phyloP scores from a whole-genome alignment of 148 eudicot genomes.

The Persicaria tinctoria region DNA sequence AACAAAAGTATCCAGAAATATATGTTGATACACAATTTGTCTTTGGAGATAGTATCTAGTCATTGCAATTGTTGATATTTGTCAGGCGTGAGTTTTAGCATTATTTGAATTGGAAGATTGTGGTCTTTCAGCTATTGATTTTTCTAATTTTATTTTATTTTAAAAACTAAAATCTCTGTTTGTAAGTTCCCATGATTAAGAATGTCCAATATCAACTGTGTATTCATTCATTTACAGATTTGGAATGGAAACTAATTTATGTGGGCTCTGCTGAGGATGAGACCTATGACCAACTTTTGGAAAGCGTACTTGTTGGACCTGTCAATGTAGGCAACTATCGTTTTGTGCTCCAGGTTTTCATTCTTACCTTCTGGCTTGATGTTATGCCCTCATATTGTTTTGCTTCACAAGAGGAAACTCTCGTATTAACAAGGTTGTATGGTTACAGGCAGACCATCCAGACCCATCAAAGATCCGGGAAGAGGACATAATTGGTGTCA shows the following conservation, averaged over 20 bases:
- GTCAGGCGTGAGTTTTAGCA: no score
- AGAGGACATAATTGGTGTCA: constrained; percentile 85
- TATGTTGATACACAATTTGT: no score
- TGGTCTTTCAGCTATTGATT: no score
- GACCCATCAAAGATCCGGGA: constrained; percentile 86
- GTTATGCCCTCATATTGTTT: background rate
- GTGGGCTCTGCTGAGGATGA: constrained; percentile 99
- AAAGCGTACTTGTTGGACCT: constrained; percentile 95
- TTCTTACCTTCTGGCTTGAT: background rate
- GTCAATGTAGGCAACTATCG: constrained; percentile 90
- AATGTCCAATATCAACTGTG: no score
- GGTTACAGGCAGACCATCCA: constrained; percentile 78
- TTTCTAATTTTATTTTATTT: no score
- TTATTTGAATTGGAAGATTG: no score
- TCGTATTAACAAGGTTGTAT: constrained; percentile 2
- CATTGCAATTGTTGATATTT: no score
- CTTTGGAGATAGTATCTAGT: no score
- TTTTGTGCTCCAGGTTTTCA: constrained; percentile 76
- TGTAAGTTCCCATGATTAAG: no score
- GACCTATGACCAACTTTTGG: constrained; percentile 82
- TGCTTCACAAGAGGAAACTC: background rate
- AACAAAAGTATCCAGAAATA: no score
- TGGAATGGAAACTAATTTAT: constrained; percentile 90
- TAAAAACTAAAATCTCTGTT: no score
- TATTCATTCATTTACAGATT: constrained; percentile 33